phyloP scores from a whole-genome alignment of 2,329 filamentous ascomycete species.

The Penicillium polonicum region DNA sequence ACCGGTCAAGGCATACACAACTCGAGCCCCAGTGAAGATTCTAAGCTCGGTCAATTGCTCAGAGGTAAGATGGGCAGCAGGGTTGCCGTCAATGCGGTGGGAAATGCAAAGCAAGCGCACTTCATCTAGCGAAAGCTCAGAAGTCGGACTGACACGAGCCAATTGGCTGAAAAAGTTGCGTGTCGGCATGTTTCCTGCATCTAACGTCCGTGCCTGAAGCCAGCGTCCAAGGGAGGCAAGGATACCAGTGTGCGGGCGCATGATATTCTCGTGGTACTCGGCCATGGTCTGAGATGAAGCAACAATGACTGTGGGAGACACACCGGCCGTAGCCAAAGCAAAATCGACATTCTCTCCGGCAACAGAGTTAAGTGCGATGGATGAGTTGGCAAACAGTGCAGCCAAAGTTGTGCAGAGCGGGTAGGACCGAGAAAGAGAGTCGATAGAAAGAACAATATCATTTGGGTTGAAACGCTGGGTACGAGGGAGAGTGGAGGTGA shows the following conservation, averaged over 20 bases:
- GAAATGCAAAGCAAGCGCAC: conserved; percentile 79
- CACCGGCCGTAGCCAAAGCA: conserved; percentile 66
- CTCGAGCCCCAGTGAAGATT: conserved; percentile 73
- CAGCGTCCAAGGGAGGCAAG: conserved; percentile 68
- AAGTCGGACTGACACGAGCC: conserved; percentile 38
- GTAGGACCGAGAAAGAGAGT: conserved; percentile 76
- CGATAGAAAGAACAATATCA: conserved; percentile 82
- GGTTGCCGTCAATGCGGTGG: conserved; percentile 64
- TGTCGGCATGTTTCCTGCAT: conserved; percentile 71
- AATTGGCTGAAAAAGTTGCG: conserved; percentile 58
- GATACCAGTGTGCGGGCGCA: conserved; percentile 59
- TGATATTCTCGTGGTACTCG: conserved; percentile 63
- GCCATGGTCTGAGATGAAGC: conserved; percentile 72
- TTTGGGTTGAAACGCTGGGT: conserved; percentile 69
- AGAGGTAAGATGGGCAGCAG: conserved; percentile 64
- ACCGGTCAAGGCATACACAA: conserved; percentile 82
- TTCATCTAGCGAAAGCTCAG: conserved; percentile 57
- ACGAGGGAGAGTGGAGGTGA: conserved; percentile 73
- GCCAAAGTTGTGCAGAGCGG: conserved; percentile 76
- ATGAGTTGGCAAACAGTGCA: conserved; percentile 80
- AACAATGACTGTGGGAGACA: conserved; percentile 80
- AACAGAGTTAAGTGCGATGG: conserved; percentile 84
- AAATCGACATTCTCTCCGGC: conserved; percentile 72
- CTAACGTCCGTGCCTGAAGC: conserved; percentile 67
- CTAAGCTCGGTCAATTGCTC: conserved; percentile 75